A percentile compares a stretch with the other conserved stretches of the same genome.
phyloP scores from a whole-genome alignment of 192 early-diverging fungal species.

The Polychytrium aggregatum region DNA sequence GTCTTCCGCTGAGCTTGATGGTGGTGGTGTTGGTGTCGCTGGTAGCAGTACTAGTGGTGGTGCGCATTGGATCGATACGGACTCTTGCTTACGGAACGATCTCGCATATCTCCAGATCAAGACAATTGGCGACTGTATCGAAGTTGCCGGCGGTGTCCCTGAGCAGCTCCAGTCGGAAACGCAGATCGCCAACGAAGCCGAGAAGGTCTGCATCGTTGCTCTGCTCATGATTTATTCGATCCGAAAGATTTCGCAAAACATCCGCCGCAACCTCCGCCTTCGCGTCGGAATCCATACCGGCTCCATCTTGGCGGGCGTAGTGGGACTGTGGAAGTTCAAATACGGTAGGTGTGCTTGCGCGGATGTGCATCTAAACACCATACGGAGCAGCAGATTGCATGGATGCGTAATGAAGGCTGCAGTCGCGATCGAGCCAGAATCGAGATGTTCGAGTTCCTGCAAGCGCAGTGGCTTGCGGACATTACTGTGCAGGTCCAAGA shows the following conservation, averaged over 20 bases:
- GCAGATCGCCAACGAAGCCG: conserved; percentile 7
- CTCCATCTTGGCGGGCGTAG: conserved; percentile 18
- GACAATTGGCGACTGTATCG: conserved; percentile 24
- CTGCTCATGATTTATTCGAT: conserved; percentile 5
- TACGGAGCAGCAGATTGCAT: no score
- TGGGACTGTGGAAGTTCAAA: conserved; percentile 26
- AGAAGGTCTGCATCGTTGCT: conserved; percentile 12
- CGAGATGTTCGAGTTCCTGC: conserved; percentile 8
- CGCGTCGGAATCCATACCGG: conserved; percentile 24
- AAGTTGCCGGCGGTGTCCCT: conserved; percentile 20
- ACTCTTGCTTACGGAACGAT: neutral
- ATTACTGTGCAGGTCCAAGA: no score
- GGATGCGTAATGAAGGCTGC: no score
- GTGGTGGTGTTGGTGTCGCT: conserved; percentile 23
- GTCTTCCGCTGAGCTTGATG: no score
- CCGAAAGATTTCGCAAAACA: neutral
- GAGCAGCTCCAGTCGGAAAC: conserved; percentile 13
- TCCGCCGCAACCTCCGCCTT: conserved; percentile 8
- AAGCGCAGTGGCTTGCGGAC: conserved; percentile 17
- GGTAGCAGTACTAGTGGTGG: no score
- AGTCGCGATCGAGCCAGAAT: conserved; percentile 2
- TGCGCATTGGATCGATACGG: neutral
- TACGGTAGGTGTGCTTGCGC: conserved; percentile 4
- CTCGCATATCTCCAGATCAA: conserved; percentile 11
- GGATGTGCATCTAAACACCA: no score